Conservation (phyloP, 1,139 yeast genomes). For the Geotrichum cucujoidarum region DNA sequence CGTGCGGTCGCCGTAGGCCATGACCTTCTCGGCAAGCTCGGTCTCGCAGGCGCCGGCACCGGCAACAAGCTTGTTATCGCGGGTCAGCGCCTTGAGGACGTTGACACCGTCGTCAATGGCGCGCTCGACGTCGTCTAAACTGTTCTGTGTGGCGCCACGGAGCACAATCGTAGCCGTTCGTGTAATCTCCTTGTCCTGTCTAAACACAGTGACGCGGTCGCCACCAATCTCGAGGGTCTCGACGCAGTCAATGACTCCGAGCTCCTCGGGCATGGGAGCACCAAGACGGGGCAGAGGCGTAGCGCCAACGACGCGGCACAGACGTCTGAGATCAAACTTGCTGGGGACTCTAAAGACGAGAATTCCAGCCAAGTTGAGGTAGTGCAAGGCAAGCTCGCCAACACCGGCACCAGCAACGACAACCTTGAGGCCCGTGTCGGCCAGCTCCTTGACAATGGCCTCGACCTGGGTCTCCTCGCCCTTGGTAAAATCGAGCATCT, state of each 20-base stretch:
- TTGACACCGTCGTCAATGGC: slow-evolving; percentile 97
- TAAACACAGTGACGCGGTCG: slow-evolving; percentile 90
- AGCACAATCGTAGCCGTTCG: slow-evolving; percentile 88
- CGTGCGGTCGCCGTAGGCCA: slow-evolving; percentile 83
- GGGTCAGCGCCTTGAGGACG: slow-evolving; percentile 82
- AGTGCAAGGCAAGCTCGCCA: slow-evolving; percentile 91
- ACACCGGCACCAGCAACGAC: slow-evolving; percentile 89
- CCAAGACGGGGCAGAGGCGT: slow-evolving; percentile 93
- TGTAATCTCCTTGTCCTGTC: slow-evolving; percentile 55
- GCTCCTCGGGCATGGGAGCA: slow-evolving; percentile 93
- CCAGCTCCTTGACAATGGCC: slow-evolving; percentile 74
- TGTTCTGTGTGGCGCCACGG: slow-evolving; percentile 96
- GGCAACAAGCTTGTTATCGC: slow-evolving; percentile 74
- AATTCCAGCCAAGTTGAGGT: slow-evolving; percentile 79
- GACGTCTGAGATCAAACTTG: slow-evolving; percentile 87
- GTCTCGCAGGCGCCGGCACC: slow-evolving; percentile 98
- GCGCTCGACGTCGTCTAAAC: slow-evolving; percentile 89
- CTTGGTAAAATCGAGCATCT: slow-evolving; percentile 90
- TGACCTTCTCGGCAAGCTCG: slow-evolving; percentile 73
- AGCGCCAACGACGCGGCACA: slow-evolving; percentile 96
- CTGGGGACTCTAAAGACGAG: slow-evolving; percentile 86
- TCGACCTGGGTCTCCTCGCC: slow-evolving; percentile 96
- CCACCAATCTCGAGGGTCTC: slow-evolving; percentile 96
- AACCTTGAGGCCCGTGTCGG: slow-evolving; percentile 79
- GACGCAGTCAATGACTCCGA: slow-evolving; percentile 81